Evolutionary conservation across 768 basidiomycete species (phyloP).

Genomic region (Boletellus sp.): DNA sequence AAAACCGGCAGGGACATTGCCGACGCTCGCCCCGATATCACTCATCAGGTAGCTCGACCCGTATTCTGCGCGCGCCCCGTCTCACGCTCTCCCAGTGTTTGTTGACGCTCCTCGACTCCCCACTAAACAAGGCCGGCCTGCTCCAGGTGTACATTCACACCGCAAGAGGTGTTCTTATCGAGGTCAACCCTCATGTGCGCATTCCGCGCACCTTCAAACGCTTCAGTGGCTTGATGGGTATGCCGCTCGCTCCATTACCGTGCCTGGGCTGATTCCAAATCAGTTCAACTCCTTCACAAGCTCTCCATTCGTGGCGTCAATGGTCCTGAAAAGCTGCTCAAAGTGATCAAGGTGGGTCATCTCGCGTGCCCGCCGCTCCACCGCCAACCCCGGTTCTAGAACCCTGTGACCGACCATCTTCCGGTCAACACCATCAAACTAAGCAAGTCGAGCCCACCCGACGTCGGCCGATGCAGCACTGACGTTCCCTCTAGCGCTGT

Average conservation of each 20-base stretch:
- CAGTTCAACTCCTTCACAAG: conserved; percentile 96
- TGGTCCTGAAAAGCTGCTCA: conserved; percentile 93
- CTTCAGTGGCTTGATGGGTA: conserved; percentile 98
- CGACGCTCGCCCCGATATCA: conserved; percentile 98
- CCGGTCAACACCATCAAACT: conserved; percentile 95
- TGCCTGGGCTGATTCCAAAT: conserved; percentile 4
- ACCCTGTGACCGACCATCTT: conserved; percentile 91
- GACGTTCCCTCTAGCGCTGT: conserved; percentile 57
- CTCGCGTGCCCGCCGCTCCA: neutral
- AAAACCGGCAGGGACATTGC: conserved; percentile 98
- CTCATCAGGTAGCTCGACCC: conserved; percentile 74
- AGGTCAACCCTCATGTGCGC: conserved; percentile 96
- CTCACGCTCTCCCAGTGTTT: conserved; percentile 67
- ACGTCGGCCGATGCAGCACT: conserved; percentile 2
- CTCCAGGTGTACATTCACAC: conserved; percentile 99
- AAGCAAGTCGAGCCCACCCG: conserved; percentile 53
- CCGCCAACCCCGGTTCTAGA: conserved; percentile 43
- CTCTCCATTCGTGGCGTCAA: conserved; percentile 94
- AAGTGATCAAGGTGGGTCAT: conserved; percentile 82
- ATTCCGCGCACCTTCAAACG: conserved; percentile 99
- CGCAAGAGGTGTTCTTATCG: conserved; percentile 91
- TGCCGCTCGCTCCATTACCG: neutral
- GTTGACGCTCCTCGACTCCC: conserved; percentile 93
- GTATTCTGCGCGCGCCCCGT: neutral
- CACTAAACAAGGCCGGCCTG: conserved; percentile 93